Evolutionary conservation across 345 rosid species (phyloP).

Genomic region (Aquilaria sinensis): DNA sequence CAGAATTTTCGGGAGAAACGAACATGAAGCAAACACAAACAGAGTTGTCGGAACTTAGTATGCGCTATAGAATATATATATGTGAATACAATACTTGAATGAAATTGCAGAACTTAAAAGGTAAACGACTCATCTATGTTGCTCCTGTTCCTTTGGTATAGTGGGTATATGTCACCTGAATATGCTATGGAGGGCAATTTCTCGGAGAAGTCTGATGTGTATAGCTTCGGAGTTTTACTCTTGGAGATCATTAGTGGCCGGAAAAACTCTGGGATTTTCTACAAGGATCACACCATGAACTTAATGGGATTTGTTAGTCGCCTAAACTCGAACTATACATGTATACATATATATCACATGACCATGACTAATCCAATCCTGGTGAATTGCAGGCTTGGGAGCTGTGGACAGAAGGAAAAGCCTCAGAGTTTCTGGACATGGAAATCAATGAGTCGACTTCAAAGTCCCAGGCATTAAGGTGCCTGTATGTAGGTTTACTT

Average conservation of each 20-base stretch:
- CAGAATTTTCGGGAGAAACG: neutral
- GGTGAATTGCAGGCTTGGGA: slow-evolving; percentile 13
- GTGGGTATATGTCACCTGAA: slow-evolving; percentile 11
- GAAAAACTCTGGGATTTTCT: slow-evolving; percentile 3
- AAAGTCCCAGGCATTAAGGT: neutral
- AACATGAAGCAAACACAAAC: slow-evolving; percentile 1
- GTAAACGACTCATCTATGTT: neutral
- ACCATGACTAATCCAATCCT: neutral
- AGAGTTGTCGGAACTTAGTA: slow-evolving; percentile 6
- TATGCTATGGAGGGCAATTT: slow-evolving; percentile 14
- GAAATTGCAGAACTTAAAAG: too few relatives aligned
- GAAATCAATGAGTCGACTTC: neutral
- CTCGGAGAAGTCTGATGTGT: slow-evolving; percentile 12
- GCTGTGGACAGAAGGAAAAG: slow-evolving; percentile 7
- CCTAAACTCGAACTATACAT: neutral
- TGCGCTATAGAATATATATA: neutral
- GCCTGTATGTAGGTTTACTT: slow-evolving; percentile 10
- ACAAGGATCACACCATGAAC: slow-evolving; percentile 4
- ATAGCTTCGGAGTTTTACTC: slow-evolving; percentile 10
- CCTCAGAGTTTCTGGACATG: slow-evolving; percentile 10
- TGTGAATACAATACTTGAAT: too few relatives aligned
- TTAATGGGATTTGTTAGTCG: slow-evolving; percentile 7
- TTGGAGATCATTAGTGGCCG: slow-evolving; percentile 10
- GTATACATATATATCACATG: neutral
- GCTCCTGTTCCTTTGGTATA: neutral